phyloP scores from a whole-genome alignment of 495 filamentous ascomycete genomes.

The Trichoderma virens region DNA sequence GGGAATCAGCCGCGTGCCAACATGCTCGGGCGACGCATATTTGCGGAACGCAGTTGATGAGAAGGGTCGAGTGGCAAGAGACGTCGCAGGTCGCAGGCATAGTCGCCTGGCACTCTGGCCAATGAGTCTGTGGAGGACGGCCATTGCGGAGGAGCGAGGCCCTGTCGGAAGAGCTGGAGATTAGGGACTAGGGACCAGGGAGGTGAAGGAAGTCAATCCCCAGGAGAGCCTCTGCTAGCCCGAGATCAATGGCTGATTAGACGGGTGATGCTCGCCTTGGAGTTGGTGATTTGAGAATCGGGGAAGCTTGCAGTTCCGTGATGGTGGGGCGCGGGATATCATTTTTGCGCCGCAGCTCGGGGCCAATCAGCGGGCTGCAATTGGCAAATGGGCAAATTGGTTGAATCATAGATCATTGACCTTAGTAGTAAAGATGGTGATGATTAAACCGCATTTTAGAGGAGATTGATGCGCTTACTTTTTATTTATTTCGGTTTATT shows the following conservation, averaged over 20 bases:
- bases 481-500: too few species aligned
- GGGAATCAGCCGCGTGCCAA: slow-evolving; percentile 60
- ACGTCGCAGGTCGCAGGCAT: slow-evolving; percentile 29
- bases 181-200: neutral
- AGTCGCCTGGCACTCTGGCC: slow-evolving; percentile 49
- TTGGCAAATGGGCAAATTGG: neutral
- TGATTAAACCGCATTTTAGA: too few species aligned
- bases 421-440: too few species aligned
- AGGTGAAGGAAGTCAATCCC: neutral
- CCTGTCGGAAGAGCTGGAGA: neutral
- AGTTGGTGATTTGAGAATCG: neutral
- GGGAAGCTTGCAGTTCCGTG: slow-evolving; percentile 6
- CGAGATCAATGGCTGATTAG: slow-evolving; percentile 9
- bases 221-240: slow-evolving; percentile 6
- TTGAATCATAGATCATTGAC: neutral
- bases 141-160: slow-evolving; percentile 24
- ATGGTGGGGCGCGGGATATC: slow-evolving; percentile 6
- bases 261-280: neutral
- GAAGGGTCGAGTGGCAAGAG: slow-evolving; percentile 49
- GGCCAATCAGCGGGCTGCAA: neutral
- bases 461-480: too few species aligned
- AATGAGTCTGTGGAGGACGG: slow-evolving; percentile 44
- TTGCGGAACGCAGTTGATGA: slow-evolving; percentile 58
- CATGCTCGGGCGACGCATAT: slow-evolving; percentile 50
- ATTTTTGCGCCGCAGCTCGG: slow-evolving; percentile 5